Base-by-base conservation (phyloP, 345 rosid species). In the Murraya paniculata region DNA sequence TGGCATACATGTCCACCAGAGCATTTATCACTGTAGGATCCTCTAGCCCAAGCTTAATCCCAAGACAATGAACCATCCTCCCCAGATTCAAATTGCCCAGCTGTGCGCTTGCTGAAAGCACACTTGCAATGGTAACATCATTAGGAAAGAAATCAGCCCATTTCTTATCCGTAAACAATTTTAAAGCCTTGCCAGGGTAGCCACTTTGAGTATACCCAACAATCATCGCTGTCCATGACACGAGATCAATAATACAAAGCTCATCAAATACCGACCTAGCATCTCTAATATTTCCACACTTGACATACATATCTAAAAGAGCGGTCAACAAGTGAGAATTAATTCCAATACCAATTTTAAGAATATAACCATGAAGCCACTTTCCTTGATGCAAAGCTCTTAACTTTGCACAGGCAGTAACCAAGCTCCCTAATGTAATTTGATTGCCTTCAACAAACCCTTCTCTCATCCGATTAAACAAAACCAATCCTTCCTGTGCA, bases 161-260 rank as follows among this genome's bases (percentile, higher is more conserved):
- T 31, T 82, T 89, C 91, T 88, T 88, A 68, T 82, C 85, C 21
- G 64, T 79, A 81, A 92, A 95, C 83, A 95, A 80, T 62, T 87
- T 82, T 75, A 93, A 48, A 35, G 92, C 99, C 82, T 87, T 83
- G 24, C 64, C 1, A 8, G 91, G 84, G 72, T 53, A 71, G 24
- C 88, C 94, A 60, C 82, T 89, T 41, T 95, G 97, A 2, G 90
- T 84, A 77, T 89, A 91, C 7, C 98, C 97, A n/a, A 89, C 94
- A 86, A 95, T 90, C 93, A 95, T 89, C 24, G 99, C 92, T 27
- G 96, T 95, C 99, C 97, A 93, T 62, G 89, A 83, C 70, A 91
- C 90, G 2, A 88, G 80, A 86, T 92, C 96, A 61, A 80, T 72
- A 57, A 73, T 79, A 57, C 87, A 76, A 78, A 89, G 76, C 55